Evolutionary conservation across 176 grass and related monocot species (phyloP).

Genomic region (Cenchrus fungigraminus): DNA sequence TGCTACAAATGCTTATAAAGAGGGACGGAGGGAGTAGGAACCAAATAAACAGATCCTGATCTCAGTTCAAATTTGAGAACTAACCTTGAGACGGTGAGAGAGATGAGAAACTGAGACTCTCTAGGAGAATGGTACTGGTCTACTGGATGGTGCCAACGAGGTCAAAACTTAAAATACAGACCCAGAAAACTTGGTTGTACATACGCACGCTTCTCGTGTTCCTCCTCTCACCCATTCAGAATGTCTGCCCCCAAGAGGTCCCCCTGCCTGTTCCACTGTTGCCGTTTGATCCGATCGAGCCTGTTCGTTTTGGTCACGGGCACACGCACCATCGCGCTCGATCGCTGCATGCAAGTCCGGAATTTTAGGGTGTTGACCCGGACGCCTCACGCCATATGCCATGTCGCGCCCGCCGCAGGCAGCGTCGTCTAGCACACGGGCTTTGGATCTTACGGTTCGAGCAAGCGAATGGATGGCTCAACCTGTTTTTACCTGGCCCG

Average conservation of each 20-base stretch:
- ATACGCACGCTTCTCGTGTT: conserved; percentile 35
- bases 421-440: conserved; percentile 37
- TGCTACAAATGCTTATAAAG: too few relatives aligned
- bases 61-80: too few relatives aligned
- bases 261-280: not conserved
- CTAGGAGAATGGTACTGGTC: too few relatives aligned
- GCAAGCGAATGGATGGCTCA: not conserved
- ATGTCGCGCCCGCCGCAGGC: not conserved
- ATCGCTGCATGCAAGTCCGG: not conserved
- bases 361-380: conserved; percentile 29
- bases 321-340: conserved; percentile 33
- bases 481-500: not conserved
- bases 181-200: conserved; percentile 43
- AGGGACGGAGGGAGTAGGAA: too few relatives aligned
- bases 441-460: conserved; percentile 42
- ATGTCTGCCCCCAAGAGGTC: conserved; percentile 39
- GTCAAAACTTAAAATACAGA: conserved; percentile 3
- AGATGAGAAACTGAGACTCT: too few relatives aligned
- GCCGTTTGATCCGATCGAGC: conserved; percentile 11
- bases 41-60: too few relatives aligned
- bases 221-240: conserved; percentile 29
- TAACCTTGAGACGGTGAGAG: too few relatives aligned
- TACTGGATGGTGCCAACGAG: not conserved
- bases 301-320: not conserved
- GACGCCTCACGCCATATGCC: not conserved